Evolutionary conservation across 768 basidiomycete species (phyloP), one percentile per base, ranked within the genome.

Genomic region (Pleurotus tuoliensis): DNA sequence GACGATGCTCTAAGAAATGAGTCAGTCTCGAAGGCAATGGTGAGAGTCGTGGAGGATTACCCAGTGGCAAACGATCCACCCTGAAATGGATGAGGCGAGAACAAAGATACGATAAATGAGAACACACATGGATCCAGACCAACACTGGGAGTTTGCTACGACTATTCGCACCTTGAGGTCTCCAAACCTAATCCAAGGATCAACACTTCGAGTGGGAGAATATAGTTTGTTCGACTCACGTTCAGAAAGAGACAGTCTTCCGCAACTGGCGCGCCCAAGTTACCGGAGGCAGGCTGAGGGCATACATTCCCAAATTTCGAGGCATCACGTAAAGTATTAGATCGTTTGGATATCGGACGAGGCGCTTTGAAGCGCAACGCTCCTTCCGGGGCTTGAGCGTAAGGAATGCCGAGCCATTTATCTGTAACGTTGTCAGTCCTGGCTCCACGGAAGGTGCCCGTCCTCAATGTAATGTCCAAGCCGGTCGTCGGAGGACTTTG

Each of bases 351-450:
- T 58, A 77, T 71, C 3, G 65, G 59, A 0, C 70, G 61, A 9
- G 82, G 78, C 0, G 73, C 69, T 55, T 73, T 73, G 62, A 83
- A 80, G 3, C 81, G 71, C 34, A 82, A 66, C 5, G 63, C 41
- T 2, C 79, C 80, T 2, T 76, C 51, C 0, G 82, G 82, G 2
- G 78, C 72, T 56, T 73, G 66, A 6, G 80, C 82, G 53, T 69
- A 83, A 0, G 78, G 81, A 22, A 83, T 72, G 1, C 80, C 80
- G 9, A 80, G 70, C 73, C 78, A 83, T 59, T 68, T 64, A 22
- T 80, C 75, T 7, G 75, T 74, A 12, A 69, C 70, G 20, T 74
- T 75, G 0, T 62, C 55, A 24, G 64, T 69, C 11, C 59, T 18
- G 15, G 72, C 54, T 7, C 77, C 78, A 5, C 66, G 69, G 47